Evolutionary conservation across 2,329 filamentous ascomycete genomes (phyloP).

Genomic region (Pestalotiopsis sp.): DNA sequence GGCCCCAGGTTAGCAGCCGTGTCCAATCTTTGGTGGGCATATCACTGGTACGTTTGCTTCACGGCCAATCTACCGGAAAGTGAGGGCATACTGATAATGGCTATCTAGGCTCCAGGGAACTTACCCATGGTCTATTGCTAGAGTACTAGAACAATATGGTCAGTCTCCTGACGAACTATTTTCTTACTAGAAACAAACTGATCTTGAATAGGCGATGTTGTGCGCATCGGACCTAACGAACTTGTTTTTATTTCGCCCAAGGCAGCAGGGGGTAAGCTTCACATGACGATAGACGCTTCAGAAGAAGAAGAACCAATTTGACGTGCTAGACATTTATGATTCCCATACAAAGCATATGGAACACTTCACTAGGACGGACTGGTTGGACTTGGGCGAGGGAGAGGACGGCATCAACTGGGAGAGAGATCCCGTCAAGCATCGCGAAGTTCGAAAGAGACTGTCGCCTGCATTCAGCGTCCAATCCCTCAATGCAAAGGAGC

Average conservation of each 20-base stretch:
- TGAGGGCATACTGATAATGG: background rate
- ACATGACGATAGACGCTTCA: background rate
- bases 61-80: background rate
- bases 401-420: slow-evolving; percentile 16
- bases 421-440: slow-evolving; percentile 16
- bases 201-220: slow-evolving; percentile 18
- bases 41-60: slow-evolving; percentile 1
- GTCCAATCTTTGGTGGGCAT: background rate
- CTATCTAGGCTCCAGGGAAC: slow-evolving; percentile 9
- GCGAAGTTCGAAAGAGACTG: slow-evolving; percentile 14
- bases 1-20: background rate
- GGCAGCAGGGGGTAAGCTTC: slow-evolving; percentile 11
- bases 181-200: background rate
- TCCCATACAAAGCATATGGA: slow-evolving; percentile 9
- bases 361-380: slow-evolving; percentile 10
- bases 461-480: slow-evolving; percentile 16
- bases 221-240: slow-evolving; percentile 23
- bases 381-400: background rate
- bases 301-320: background rate
- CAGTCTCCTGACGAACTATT: background rate
- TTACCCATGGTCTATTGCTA: slow-evolving; percentile 9
- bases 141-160: slow-evolving; percentile 13
- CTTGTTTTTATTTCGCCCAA: slow-evolving; percentile 20
- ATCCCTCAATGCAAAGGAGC: slow-evolving; percentile 11
- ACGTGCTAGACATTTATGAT: slow-evolving; percentile 13